Evolutionary conservation across 805 yeast genomes (phyloP), one percentile per base, ranked within the genome.

Genomic region (Nakazawaea sp.): DNA sequence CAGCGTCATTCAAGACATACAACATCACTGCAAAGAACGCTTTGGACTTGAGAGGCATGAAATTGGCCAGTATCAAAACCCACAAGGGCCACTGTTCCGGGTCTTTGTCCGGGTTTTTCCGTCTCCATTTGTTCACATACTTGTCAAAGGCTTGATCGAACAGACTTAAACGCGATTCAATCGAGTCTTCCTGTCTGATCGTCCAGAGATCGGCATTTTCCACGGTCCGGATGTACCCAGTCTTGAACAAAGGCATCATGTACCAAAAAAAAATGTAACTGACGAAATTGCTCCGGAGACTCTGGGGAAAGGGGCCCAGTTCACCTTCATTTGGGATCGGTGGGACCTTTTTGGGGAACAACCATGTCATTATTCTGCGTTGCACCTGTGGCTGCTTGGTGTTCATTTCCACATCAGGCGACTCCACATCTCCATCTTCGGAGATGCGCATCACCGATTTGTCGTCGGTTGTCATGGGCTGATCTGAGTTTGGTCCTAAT

Each of bases 181-280:
- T 68, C 30, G 64, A 59, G 49, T 62, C 54, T n/a, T 54, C 63
- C 4, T 53, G 54, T 10, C 62, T 62, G 43, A 75, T 55, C 37
- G 54, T 55, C 46, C 52, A 82, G 43, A 83, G 53, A 58, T 84
- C 92, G 32, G 72, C 70, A 2, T 83, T 77, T 36, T 72, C 75
- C 32, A 84, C 59, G 0, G 87, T 79, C 48, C 94, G 66, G 50
- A 70, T 75, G 54, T 83, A 84, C 7, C 94, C 92, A 7, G 70
- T 69, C 15, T 58, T 56, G 62, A 83, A 55, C 19, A 82, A 45
- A 1, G 89, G 90, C n/a, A 58, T 38, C 27, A 81, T 61, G 90
- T 92, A 84, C 68, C 77, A 64, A 51, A 81, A 76, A 43, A 76
- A n/a, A n/a, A n/a, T n/a, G n/a, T n/a, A n/a, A n/a, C n/a, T n/a